These are phyloP conservation scores for Calycina herbarum DNA, from an alignment of 2,329 filamentous ascomycete species.

Conservation along the genomic window DNA sequence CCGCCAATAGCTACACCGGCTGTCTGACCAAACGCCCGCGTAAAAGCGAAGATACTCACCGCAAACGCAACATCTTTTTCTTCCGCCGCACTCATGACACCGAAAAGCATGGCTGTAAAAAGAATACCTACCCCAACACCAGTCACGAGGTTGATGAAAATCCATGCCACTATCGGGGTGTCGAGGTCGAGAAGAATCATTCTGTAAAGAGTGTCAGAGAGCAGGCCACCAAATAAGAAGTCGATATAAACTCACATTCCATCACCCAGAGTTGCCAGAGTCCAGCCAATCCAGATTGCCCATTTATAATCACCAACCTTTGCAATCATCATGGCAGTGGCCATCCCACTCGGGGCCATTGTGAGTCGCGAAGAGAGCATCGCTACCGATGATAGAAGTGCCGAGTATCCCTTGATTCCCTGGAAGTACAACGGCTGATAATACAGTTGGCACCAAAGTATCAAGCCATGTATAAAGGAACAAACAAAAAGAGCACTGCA, in stretches of 20 bases:
- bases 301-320: no score
- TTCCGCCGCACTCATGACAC: conserved; percentile 60
- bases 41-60: conserved; percentile 65
- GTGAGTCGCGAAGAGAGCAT: no score
- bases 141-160: conserved; percentile 59
- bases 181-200: not conserved
- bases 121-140: conserved; percentile 63
- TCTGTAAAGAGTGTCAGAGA: no score
- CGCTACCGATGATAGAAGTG: no score
- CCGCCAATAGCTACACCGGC: conserved; percentile 50
- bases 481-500: conserved; percentile 3
- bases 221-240: no score
- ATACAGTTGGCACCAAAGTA: conserved; percentile 44
- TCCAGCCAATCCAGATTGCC: no score
- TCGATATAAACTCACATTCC: no score
- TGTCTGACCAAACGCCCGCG: conserved; percentile 56
- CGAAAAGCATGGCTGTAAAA: conserved; percentile 60
- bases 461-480: not conserved
- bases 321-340: no score
- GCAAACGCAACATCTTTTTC: conserved; percentile 59
- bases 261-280: no score
- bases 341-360: no score
- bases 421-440: conserved; percentile 51
- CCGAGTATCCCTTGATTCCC: conserved; percentile 44
- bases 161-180: conserved; percentile 54